These are phyloP conservation scores for Tirmania nivea DNA, from an alignment of 495 filamentous ascomycete species.

Conservation along the genomic window DNA sequence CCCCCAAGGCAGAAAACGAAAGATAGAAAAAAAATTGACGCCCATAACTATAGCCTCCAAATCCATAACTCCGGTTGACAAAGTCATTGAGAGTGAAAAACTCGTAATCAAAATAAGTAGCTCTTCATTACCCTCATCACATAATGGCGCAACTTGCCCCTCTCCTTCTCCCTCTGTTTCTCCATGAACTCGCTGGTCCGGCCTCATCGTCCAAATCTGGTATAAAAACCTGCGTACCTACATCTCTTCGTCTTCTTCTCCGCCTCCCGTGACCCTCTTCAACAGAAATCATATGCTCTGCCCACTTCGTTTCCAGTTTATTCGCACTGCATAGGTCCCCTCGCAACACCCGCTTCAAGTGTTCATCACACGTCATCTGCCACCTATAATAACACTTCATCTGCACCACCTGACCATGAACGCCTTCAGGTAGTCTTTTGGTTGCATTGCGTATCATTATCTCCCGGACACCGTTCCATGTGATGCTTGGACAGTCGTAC, in stretches of 20 bases:
- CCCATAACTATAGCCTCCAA: too few species aligned
- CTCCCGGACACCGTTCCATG: constrained; percentile 80
- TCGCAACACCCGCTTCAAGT: constrained; percentile 58
- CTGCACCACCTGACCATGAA: constrained; percentile 51
- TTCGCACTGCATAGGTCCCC: constrained; percentile 50
- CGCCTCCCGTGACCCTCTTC: constrained; percentile 55
- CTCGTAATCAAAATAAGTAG: too few species aligned
- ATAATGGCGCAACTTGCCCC: constrained; percentile 1
- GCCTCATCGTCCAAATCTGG: not conserved
- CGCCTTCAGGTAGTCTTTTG: constrained; percentile 21
- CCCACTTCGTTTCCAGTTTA: constrained; percentile 74
- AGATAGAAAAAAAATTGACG: too few species aligned
- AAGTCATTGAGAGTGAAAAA: too few species aligned
- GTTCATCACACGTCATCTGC: constrained; percentile 86
- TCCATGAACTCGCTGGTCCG: not conserved
- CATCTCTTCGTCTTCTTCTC: constrained; percentile 47
- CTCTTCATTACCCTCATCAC: not conserved
- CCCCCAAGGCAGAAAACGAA: too few species aligned
- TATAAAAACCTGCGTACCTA: constrained; percentile 19
- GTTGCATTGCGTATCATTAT: constrained; percentile 60
- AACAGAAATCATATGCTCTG: constrained; percentile 74
- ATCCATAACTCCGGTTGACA: too few species aligned
- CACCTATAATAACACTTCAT: constrained; percentile 89
- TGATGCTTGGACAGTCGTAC: constrained; percentile 76
- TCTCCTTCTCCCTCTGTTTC: not conserved